phyloP scores from a whole-genome alignment of 805 yeast genomes.

The Suhomyces tanzawaensis region DNA sequence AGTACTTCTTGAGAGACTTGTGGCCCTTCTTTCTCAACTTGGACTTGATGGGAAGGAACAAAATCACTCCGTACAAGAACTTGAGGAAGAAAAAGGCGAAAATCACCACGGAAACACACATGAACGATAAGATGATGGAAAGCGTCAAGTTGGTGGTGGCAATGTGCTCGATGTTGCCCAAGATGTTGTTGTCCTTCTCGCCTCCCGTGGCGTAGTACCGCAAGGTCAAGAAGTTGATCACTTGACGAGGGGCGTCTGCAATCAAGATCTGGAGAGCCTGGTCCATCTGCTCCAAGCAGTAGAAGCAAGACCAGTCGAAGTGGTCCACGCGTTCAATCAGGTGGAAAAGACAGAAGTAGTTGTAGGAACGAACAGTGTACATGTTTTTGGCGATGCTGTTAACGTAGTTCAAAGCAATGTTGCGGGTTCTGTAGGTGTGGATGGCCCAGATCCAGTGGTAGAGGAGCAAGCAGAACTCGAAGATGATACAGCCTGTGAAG shows the following conservation, averaged over 20 bases:
- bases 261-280: conserved; percentile 59
- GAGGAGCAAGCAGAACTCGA: conserved; percentile 57
- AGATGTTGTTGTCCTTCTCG: conserved; percentile 36
- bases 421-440: conserved; percentile 54
- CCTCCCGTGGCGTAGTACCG: conserved; percentile 49
- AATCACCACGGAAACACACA: conserved; percentile 70
- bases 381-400: conserved; percentile 59
- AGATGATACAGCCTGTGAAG: conserved; percentile 77
- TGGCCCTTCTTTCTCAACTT: conserved; percentile 36
- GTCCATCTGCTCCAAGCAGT: conserved; percentile 62
- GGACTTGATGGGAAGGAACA: conserved; percentile 50
- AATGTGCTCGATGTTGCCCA: conserved; percentile 49
- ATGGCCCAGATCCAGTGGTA: conserved; percentile 61
- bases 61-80: conserved; percentile 53
- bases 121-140: conserved; percentile 70
- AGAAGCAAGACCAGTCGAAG: conserved; percentile 67
- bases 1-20: conserved; percentile 56
- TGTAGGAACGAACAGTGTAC: conserved; percentile 56
- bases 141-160: conserved; percentile 62
- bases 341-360: conserved; percentile 70
- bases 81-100: conserved; percentile 68
- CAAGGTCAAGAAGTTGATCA: conserved; percentile 73
- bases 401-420: conserved; percentile 68
- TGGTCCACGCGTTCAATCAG: conserved; percentile 60
- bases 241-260: conserved; percentile 87